A percentile compares a stretch with the other conserved stretches of the same genome.
Evolutionary conservation across 768 basidiomycete species (phyloP).

Genomic region (Lentinus tigrinus): DNA sequence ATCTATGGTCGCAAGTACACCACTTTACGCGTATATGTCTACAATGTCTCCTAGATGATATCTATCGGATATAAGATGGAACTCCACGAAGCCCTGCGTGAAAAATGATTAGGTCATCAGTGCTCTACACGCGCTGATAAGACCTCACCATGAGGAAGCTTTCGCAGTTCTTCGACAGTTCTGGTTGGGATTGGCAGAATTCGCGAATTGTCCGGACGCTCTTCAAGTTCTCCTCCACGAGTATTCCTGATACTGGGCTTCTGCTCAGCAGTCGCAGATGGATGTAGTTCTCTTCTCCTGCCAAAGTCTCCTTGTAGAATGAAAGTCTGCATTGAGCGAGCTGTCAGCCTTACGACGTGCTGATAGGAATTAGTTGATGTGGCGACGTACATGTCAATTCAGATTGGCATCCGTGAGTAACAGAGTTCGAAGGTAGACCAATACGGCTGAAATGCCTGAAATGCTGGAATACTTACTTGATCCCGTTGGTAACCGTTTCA

Average conservation of each 20-base stretch:
- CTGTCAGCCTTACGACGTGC: background rate
- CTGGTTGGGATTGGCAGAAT: background rate
- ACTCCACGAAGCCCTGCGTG: background rate
- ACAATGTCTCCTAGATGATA: no score
- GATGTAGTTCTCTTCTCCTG: constrained; percentile 14
- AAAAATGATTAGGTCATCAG: background rate
- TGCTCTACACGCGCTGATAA: background rate
- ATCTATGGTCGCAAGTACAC: no score
- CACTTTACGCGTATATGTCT: no score
- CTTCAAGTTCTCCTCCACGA: constrained; percentile 22
- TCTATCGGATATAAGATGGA: no score
- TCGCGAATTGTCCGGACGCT: background rate
- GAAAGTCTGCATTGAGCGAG: constrained; percentile 6
- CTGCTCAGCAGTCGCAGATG: constrained; percentile 3
- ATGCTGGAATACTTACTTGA: constrained; percentile 39
- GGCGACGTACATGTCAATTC: constrained; percentile 2
- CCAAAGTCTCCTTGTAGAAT: constrained; percentile 13
- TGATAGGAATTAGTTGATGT: no score
- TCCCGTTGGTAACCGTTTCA: constrained; percentile 30
- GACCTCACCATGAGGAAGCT: background rate
- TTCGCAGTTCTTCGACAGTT: background rate
- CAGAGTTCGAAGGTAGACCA: no score
- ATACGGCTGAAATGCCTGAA: no score
- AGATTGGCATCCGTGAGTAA: no score
- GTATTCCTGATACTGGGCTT: background rate